Evolutionary conservation across 164 flowering plant species (phyloP), one percentile per base, ranked within the genome.

Genomic region (Cinnamomum chago): DNA sequence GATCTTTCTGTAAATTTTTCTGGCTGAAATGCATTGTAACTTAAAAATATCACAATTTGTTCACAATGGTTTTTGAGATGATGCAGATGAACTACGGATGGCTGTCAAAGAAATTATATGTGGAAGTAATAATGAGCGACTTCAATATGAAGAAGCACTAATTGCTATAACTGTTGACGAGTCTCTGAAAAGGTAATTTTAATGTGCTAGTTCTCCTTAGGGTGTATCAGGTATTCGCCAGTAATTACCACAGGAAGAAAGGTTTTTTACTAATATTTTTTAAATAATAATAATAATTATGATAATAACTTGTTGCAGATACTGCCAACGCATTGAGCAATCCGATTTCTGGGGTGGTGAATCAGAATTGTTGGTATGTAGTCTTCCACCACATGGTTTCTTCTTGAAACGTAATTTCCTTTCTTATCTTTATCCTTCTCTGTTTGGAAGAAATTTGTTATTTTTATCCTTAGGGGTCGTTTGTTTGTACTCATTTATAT

Each of bases 281-380:
- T 30, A 30, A 30, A 30, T 30, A 40, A 40, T 40, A 40, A 7
- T 40, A 40, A 40, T 7, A 7, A 9, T 40, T 5, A 40, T 40
- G 10, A 2, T 28, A 24, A 27, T 69, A 71, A 55, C 72, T 72
- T 76, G 12, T 40, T 79, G 58, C 50, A 94, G 97, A 73, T 94
- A 94, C 83, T 94, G 98, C 85, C 92, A 89, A 76, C 92, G 98
- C 28, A 90, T 94, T 79, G 82, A 74, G 71, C 77, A 85, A 50
- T 76, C 93, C 71, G 89, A 94, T 78, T 94, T 94, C 74, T 94
- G 98, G 98, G 98, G 98, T 73, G 97, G 98, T 69, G 97, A 94
- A 79, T 88, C 97, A 35, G 97, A 94, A 79, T 81, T 94, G 27
- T 82, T 92, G 94, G 97, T 94, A 60, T 9, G 47, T 40, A 40